Percentiles rank a stretch among this genome's conserved stretches.
Evolutionary conservation across 768 basidiomycete species (phyloP).

Genomic region (Suillus subalutaceus): DNA sequence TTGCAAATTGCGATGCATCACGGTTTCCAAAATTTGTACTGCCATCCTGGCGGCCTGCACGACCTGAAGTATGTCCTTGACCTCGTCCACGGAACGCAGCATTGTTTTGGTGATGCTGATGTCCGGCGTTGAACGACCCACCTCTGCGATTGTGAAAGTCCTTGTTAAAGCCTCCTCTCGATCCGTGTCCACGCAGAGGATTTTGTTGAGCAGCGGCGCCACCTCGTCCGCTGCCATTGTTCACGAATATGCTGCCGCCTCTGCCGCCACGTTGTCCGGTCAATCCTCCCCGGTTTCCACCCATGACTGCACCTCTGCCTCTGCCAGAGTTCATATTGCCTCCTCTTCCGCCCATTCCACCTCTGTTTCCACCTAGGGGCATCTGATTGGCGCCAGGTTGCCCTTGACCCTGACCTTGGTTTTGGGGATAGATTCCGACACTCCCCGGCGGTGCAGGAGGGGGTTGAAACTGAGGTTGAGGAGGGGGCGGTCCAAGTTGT

Average conservation of each 20-base stretch:
- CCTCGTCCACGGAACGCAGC: constrained; percentile 61
- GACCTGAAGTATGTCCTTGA: constrained; percentile 49
- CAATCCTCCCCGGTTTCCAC: constrained; percentile 46
- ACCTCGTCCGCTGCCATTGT: constrained; percentile 43
- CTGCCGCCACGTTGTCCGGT: constrained; percentile 44
- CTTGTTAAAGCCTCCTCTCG: constrained; percentile 67
- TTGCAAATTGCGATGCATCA: constrained; percentile 51
- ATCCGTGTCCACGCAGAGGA: constrained; percentile 62
- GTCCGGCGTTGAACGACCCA: constrained; percentile 61
- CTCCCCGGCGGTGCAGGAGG: constrained; percentile 30
- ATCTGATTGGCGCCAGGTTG: constrained; percentile 48
- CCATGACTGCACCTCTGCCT: constrained; percentile 55
- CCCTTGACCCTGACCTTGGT: constrained; percentile 34
- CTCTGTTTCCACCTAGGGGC: constrained; percentile 45
- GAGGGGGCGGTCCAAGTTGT: constrained; percentile 47
- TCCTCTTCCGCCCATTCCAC: constrained; percentile 49
- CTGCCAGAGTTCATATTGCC: constrained; percentile 34
- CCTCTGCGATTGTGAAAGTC: constrained; percentile 67
- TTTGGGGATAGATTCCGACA: constrained; percentile 26
- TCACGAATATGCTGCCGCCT: constrained; percentile 37
- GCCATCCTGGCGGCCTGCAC: constrained; percentile 44
- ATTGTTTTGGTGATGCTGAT: constrained; percentile 41
- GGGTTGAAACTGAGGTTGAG: constrained; percentile 62
- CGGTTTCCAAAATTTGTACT: constrained; percentile 44
- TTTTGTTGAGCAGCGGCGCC: constrained; percentile 46